Evolutionary conservation across 768 basidiomycete species (phyloP).

Genomic region (Mycena venus): DNA sequence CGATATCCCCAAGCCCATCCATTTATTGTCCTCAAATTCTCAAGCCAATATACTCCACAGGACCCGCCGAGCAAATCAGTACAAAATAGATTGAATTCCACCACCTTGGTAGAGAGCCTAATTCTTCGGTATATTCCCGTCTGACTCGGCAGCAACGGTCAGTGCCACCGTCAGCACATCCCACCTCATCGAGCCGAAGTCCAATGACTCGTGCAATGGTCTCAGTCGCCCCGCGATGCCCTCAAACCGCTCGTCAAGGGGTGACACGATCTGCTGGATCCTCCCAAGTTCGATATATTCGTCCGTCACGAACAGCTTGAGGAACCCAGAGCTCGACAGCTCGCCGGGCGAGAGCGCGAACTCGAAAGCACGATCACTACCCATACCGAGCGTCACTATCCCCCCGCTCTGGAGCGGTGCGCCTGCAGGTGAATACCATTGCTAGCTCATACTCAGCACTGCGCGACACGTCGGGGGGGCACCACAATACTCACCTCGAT

Average conservation of each 20-base stretch:
- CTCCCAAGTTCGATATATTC: conserved; percentile 54
- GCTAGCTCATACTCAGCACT: background rate
- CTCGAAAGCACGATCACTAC: background rate
- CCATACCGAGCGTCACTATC: conserved; percentile 1
- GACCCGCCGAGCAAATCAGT: too few species aligned
- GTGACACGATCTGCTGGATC: conserved; percentile 48
- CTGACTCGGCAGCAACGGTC: too few species aligned
- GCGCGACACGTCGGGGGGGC: background rate
- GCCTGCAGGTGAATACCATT: background rate
- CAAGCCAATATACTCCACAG: too few species aligned
- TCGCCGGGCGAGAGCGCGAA: background rate
- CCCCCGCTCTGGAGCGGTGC: background rate
- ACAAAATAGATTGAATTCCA: too few species aligned
- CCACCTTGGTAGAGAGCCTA: too few species aligned
- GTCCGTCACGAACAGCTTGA: conserved; percentile 62
- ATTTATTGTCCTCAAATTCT: too few species aligned
- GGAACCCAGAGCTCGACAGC: conserved; percentile 47
- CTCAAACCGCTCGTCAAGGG: background rate
- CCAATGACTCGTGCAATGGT: too few species aligned
- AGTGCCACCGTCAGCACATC: too few species aligned
- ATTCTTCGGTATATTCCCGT: too few species aligned
- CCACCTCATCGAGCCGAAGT: too few species aligned
- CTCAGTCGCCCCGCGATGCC: background rate
- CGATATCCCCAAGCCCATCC: too few species aligned
- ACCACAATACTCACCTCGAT: background rate